Evolutionary conservation across 495 filamentous ascomycete genomes (phyloP).

Genomic region (Penicillium pancosmium): DNA sequence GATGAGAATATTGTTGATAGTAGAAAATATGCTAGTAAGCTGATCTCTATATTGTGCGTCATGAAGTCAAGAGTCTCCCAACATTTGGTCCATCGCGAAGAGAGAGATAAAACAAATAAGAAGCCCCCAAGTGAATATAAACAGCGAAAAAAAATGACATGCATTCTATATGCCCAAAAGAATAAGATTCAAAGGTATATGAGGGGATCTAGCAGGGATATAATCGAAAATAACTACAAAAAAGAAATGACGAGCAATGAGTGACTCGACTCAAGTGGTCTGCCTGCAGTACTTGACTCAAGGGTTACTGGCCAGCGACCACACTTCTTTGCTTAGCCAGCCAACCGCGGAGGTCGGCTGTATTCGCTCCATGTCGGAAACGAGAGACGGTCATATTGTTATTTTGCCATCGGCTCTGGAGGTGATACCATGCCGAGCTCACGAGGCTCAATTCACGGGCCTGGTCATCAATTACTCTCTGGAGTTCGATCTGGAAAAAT

Average conservation of each 20-base stretch:
- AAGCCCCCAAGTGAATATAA: conserved; percentile 9
- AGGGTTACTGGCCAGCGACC: conserved; percentile 52
- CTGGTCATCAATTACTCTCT: conserved; percentile 69
- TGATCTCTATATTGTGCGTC: no score
- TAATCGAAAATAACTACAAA: conserved; percentile 8
- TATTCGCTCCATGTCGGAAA: conserved; percentile 55
- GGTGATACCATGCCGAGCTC: conserved; percentile 88
- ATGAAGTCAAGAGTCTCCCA: no score
- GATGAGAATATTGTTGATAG: no score
- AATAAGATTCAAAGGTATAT: conserved; percentile 11
- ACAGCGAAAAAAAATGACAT: conserved; percentile 7
- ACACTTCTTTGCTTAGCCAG: conserved; percentile 82
- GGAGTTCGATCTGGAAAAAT: conserved; percentile 51
- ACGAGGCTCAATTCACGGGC: conserved; percentile 81
- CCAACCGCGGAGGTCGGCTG: conserved; percentile 85
- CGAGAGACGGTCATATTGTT: conserved; percentile 71
- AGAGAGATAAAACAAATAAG: neutral
- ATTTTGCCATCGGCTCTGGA: conserved; percentile 80
- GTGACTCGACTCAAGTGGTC: neutral
- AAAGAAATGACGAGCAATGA: neutral
- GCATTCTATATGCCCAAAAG: conserved; percentile 15
- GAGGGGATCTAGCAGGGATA: conserved; percentile 15
- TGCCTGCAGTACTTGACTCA: conserved; percentile 2
- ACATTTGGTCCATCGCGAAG: neutral
- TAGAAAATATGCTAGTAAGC: no score